These are phyloP conservation scores for Crucibulum laeve DNA, from an alignment of 768 basidiomycete genomes.

Conservation along the genomic window DNA sequence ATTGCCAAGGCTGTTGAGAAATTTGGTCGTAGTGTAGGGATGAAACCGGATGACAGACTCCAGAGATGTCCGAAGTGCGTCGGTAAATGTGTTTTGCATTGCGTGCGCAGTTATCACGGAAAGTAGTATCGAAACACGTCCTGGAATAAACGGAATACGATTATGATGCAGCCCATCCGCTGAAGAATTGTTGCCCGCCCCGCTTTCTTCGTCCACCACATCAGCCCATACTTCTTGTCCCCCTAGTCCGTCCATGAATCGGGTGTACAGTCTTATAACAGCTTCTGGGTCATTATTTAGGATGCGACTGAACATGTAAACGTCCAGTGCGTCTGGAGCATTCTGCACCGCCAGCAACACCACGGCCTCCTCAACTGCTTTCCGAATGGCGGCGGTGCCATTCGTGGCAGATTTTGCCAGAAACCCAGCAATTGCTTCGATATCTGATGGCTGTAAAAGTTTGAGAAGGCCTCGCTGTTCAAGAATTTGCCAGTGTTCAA, in stretches of 20 bases:
- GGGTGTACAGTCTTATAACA: constrained; percentile 41
- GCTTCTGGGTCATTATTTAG: constrained; percentile 31
- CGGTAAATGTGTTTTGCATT: constrained; percentile 51
- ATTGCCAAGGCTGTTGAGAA: constrained; percentile 32
- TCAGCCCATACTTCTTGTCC: constrained; percentile 10
- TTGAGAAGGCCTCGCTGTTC: too few relatives aligned
- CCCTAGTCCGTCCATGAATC: constrained; percentile 23
- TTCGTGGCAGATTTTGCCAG: too few relatives aligned
- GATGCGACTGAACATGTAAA: constrained; percentile 45
- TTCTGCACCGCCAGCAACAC: constrained; percentile 40
- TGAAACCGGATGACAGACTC: constrained; percentile 31
- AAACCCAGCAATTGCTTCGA: too few relatives aligned
- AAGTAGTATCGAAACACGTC: constrained; percentile 39
- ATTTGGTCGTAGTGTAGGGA: constrained; percentile 25
- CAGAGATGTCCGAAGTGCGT: constrained; percentile 43
- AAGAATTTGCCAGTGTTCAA: too few relatives aligned
- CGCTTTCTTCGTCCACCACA: constrained; percentile 13
- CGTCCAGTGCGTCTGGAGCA: constrained; percentile 41
- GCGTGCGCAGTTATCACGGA: constrained; percentile 59
- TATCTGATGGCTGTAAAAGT: too few relatives aligned
- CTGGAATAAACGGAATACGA: constrained; percentile 15
- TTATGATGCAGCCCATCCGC: constrained; percentile 3
- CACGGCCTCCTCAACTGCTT: constrained; percentile 40
- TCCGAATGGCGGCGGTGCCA: constrained; percentile 3
- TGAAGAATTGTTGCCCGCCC: constrained; percentile 3